phyloP scores from a whole-genome alignment of 2,329 filamentous ascomycete genomes.

The Bipolaris victoriae region DNA sequence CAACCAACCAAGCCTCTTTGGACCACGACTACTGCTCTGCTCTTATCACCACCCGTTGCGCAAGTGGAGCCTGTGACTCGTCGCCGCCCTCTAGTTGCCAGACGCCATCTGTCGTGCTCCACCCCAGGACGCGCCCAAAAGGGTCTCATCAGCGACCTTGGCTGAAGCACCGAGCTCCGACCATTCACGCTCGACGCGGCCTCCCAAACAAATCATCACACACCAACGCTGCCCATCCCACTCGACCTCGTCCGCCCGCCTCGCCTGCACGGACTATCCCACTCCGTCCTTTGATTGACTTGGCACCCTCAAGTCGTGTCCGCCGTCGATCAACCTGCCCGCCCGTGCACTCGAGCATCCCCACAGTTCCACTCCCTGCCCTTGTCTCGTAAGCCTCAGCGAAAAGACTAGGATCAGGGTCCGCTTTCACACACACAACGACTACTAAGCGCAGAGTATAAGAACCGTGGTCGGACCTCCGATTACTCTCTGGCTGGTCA shows the following conservation, averaged over 20 bases:
- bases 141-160: constrained; percentile 24
- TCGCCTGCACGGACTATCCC: constrained; percentile 10
- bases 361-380: constrained; percentile 10
- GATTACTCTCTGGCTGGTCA: constrained; percentile 2
- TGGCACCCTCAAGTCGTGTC: constrained; percentile 15
- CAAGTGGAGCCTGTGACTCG: constrained; percentile 18
- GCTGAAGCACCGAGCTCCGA: constrained; percentile 30
- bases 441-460: constrained; percentile 11
- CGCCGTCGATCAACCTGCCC: constrained; percentile 10
- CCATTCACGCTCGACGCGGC: constrained; percentile 29
- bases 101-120: constrained; percentile 6
- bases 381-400: constrained; percentile 11
- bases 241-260: constrained; percentile 11
- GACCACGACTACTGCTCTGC: background rate
- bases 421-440: constrained; percentile 1
- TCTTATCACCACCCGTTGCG: constrained; percentile 17
- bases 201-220: constrained; percentile 32
- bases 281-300: constrained; percentile 9
- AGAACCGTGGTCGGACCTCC: constrained; percentile 16
- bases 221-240: constrained; percentile 13
- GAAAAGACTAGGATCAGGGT: constrained; percentile 7
- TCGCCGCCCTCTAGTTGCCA: constrained; percentile 5
- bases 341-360: constrained; percentile 4
- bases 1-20: background rate
- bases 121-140: constrained; percentile 15